These are phyloP conservation scores for Sarcomyxa edulis DNA, from an alignment of 768 basidiomycete species.

Conservation along the genomic window DNA sequence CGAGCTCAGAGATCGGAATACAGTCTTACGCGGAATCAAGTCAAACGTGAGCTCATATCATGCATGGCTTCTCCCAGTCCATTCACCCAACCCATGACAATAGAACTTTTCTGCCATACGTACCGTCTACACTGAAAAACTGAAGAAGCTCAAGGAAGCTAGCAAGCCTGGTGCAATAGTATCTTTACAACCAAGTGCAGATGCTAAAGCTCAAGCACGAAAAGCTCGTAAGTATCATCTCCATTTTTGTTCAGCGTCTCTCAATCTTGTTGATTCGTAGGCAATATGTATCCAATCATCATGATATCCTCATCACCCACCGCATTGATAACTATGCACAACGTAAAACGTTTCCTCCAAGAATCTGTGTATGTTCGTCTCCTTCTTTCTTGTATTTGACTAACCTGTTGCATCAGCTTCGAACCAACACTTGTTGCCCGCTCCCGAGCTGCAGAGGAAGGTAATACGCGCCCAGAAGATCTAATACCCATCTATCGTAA, in stretches of 20 bases:
- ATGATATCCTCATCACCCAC: constrained; percentile 96
- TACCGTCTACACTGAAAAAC: constrained; percentile 61
- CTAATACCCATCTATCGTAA: constrained; percentile 85
- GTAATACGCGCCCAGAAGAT: constrained; percentile 74
- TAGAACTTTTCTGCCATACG: constrained; percentile 81
- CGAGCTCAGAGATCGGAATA: constrained; percentile 79
- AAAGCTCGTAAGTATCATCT: constrained; percentile 56
- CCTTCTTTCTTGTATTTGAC: neutral
- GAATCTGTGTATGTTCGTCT: constrained; percentile 61
- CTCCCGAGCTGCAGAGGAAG: constrained; percentile 60
- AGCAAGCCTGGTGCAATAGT: constrained; percentile 43
- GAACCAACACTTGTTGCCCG: constrained; percentile 75
- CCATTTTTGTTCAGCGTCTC: neutral
- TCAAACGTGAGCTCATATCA: constrained; percentile 58
- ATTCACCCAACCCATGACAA: neutral
- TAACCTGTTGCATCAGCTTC: constrained; percentile 37
- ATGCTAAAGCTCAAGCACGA: constrained; percentile 57
- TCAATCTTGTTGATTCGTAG: constrained; percentile 26
- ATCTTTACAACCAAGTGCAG: constrained; percentile 24
- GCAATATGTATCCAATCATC: constrained; percentile 86
- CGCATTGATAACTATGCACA: constrained; percentile 95
- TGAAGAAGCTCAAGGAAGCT: constrained; percentile 73
- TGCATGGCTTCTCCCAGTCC: neutral
- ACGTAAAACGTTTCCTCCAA: constrained; percentile 90
- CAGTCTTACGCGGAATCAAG: constrained; percentile 79